A percentile compares a stretch with the other conserved stretches of the same genome.
These are phyloP conservation scores for Blastomyces emzantsi DNA, from an alignment of 2,329 filamentous ascomycete species.

Conservation along the genomic window DNA sequence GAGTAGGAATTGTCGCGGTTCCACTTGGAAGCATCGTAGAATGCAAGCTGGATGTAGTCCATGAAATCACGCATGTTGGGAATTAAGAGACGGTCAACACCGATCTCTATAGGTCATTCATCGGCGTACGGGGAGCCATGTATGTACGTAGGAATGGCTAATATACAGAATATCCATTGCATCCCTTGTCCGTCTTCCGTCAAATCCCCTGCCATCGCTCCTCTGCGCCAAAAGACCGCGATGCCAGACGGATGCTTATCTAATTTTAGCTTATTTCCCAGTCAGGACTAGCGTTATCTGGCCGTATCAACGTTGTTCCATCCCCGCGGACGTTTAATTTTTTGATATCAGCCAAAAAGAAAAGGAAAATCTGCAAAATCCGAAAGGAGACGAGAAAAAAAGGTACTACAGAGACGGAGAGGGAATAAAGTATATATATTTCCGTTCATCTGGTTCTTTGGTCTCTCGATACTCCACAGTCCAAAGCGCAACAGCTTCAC, in stretches of 20 bases:
- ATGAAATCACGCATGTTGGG: conserved; percentile 83
- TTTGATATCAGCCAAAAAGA: conserved; percentile 8
- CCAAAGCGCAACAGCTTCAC: not conserved
- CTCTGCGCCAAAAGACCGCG: not conserved
- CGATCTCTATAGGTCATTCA: not conserved
- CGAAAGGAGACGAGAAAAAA: not conserved
- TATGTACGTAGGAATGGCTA: not conserved
- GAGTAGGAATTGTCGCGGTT: conserved; percentile 88
- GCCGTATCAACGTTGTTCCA: conserved; percentile 30
- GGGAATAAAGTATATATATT: not conserved
- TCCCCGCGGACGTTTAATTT: conserved; percentile 16
- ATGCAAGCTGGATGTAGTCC: conserved; percentile 90
- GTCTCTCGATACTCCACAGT: not conserved
- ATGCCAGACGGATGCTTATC: conserved; percentile 2
- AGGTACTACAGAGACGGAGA: not conserved
- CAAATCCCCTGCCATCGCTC: not conserved
- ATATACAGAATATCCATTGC: not conserved
- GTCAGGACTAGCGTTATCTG: conserved; percentile 25
- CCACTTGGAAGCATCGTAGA: conserved; percentile 80
- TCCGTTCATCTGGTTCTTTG: not conserved
- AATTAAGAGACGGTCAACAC: not conserved
- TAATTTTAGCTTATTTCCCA: conserved; percentile 26
- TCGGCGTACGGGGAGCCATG: not conserved
- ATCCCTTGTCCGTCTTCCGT: not conserved
- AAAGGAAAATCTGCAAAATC: conserved; percentile 26